These are phyloP conservation scores for Cladorrhinum samala DNA, from an alignment of 495 filamentous ascomycete genomes.

Conservation along the genomic window DNA sequence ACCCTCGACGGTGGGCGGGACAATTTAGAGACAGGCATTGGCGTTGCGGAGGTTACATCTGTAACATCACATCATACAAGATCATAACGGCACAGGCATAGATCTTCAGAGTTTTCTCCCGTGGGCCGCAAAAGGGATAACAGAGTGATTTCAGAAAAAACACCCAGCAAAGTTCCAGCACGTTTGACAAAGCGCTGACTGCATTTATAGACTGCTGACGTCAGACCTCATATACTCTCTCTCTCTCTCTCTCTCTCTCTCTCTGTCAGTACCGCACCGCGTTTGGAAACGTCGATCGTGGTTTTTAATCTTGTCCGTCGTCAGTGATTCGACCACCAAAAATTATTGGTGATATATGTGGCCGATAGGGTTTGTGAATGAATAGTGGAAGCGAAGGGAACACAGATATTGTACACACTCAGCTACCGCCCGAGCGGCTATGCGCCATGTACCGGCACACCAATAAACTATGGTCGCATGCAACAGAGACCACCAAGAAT, in stretches of 20 bases:
- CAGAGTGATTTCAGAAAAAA: too few relatives aligned
- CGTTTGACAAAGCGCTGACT: neutral
- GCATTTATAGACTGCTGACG: slow-evolving; percentile 2
- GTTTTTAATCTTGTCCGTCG: neutral
- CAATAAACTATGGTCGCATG: neutral
- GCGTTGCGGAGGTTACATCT: neutral
- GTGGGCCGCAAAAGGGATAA: too few relatives aligned
- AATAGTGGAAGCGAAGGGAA: too few relatives aligned
- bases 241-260: too few relatives aligned
- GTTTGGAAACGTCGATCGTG: neutral
- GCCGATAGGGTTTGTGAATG: neutral
- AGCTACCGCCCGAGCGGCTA: neutral
- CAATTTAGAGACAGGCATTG: neutral
- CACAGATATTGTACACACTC: too few relatives aligned
- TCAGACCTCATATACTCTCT: slow-evolving; percentile 7
- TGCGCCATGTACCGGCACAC: neutral
- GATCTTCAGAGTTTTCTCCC: too few relatives aligned
- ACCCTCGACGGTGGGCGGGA: neutral
- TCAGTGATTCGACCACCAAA: neutral
- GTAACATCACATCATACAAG: neutral
- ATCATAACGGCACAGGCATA: neutral
- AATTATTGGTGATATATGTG: neutral
- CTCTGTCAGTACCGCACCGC: too few relatives aligned
- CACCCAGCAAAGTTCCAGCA: neutral
- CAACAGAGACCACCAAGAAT: too few relatives aligned